Conservation (phyloP, 805 yeast species). For the Barnettozyma pratensis region DNA sequence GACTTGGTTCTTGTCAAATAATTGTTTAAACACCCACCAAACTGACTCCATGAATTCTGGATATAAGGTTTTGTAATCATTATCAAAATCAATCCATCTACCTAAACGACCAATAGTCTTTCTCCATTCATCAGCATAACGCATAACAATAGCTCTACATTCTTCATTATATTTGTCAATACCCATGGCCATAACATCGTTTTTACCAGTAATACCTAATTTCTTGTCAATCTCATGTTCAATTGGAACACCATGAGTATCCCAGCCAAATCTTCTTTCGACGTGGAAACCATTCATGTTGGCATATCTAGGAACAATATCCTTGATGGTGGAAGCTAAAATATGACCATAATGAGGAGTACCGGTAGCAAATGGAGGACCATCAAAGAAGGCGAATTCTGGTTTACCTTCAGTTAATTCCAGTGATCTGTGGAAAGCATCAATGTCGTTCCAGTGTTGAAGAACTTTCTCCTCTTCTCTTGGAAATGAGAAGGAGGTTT, state of each 20-base stretch:
- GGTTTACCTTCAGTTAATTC: slow-evolving; percentile 82
- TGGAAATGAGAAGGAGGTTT: slow-evolving; percentile 64
- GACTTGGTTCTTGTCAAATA: slow-evolving; percentile 80
- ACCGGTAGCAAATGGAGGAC: slow-evolving; percentile 99
- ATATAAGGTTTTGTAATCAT: slow-evolving; percentile 94
- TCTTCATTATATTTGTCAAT: slow-evolving; percentile 90
- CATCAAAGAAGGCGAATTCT: slow-evolving; percentile 91
- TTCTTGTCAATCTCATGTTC: slow-evolving; percentile 99
- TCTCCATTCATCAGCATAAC: slow-evolving; percentile 94
- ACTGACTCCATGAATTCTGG: slow-evolving; percentile 96
- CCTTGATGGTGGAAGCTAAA: slow-evolving; percentile 94
- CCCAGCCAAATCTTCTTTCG: slow-evolving; percentile 99
- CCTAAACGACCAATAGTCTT: slow-evolving; percentile 90
- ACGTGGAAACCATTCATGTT: slow-evolving; percentile 96
- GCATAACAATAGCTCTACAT: slow-evolving; percentile 96
- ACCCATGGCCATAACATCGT: slow-evolving; percentile 92
- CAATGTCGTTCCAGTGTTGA: slow-evolving; percentile 79
- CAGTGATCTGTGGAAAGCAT: slow-evolving; percentile 88
- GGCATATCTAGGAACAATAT: slow-evolving; percentile 95
- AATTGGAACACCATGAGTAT: slow-evolving; percentile 97
- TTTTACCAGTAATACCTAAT: slow-evolving; percentile 86
- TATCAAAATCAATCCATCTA: slow-evolving; percentile 98
- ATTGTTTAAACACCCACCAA: slow-evolving; percentile 97
- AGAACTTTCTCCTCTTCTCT: slow-evolving; percentile 83
- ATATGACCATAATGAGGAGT: slow-evolving; percentile 99